Conservation (phyloP, 768 basidiomycete species). For the Phallus indusiatus region DNA sequence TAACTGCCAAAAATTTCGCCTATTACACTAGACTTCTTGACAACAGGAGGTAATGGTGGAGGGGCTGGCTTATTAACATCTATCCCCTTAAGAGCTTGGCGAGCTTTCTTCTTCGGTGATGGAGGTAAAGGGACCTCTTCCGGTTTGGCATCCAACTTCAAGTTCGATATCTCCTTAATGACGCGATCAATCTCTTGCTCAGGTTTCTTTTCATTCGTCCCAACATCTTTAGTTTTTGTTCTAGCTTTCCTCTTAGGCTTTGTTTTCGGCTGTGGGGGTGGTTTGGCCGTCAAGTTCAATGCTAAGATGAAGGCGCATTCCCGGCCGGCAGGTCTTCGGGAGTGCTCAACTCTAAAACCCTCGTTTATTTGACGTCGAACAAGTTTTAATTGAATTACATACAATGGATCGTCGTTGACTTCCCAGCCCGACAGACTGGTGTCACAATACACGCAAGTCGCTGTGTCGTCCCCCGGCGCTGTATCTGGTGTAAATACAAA, state of each 20-base stretch:
- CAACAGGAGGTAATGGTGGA: background rate
- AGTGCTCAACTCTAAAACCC: conserved; percentile 58
- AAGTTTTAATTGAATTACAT: conserved; percentile 22
- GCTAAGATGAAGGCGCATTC: conserved; percentile 42
- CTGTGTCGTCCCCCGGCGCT: conserved; percentile 61
- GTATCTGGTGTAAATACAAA: conserved; percentile 69
- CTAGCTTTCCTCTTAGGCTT: background rate
- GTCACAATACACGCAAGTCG: conserved; percentile 79
- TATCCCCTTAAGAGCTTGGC: background rate
- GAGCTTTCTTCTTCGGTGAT: conserved; percentile 1
- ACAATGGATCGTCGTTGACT: conserved; percentile 79
- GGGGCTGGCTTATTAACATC: conserved; percentile 4
- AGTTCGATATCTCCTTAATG: background rate
- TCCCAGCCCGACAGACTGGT: conserved; percentile 82
- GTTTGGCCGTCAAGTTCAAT: conserved; percentile 1
- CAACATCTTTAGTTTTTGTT: background rate
- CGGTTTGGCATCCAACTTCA: background rate
- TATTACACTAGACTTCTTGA: background rate
- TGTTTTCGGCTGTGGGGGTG: background rate
- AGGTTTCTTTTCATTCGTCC: conserved; percentile 5
- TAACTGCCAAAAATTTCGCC: conserved; percentile 7
- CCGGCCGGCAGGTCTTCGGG: conserved; percentile 38
- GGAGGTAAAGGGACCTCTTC: background rate
- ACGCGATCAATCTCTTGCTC: background rate
- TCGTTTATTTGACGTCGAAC: background rate